phyloP scores from a whole-genome alignment of 306 rosid genomes.

The Morella rubra region DNA sequence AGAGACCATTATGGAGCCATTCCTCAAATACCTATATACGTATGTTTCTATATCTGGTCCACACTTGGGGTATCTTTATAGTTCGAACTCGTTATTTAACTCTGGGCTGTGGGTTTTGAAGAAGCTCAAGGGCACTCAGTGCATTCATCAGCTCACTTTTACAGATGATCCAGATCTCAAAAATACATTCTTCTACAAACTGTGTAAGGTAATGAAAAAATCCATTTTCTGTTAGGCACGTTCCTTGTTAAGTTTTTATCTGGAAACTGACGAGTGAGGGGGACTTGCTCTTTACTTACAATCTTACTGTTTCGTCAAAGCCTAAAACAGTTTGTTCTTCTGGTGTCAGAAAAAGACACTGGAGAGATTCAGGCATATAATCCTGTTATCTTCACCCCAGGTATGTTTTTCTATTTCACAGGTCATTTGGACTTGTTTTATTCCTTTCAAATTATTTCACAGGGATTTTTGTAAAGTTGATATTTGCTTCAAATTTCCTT shows the following conservation, averaged over 20 bases:
- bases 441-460: background rate
- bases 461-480: too few relatives aligned
- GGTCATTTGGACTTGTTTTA: background rate
- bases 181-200: slow-evolving; percentile 79
- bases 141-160: slow-evolving; percentile 93
- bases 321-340: background rate
- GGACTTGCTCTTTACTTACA: background rate
- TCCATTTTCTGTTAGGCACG: background rate
- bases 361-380: slow-evolving; percentile 74
- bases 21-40: slow-evolving; percentile 55
- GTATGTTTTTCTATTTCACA: slow-evolving; percentile 37
- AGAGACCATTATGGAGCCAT: slow-evolving; percentile 91
- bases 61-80: slow-evolving; percentile 93
- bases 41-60: slow-evolving; percentile 97
- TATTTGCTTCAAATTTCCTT: background rate
- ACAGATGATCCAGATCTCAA: slow-evolving; percentile 87
- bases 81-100: slow-evolving; percentile 89
- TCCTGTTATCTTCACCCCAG: slow-evolving; percentile 93
- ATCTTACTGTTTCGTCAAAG: background rate
- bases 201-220: slow-evolving; percentile 65
- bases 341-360: slow-evolving; percentile 79
- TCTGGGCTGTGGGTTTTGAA: slow-evolving; percentile 95
- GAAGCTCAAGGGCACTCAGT: slow-evolving; percentile 80
- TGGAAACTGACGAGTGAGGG: background rate
- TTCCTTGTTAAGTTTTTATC: background rate